phyloP scores from a whole-genome alignment of 768 basidiomycete species.

The Pulveroboletus sp. region DNA sequence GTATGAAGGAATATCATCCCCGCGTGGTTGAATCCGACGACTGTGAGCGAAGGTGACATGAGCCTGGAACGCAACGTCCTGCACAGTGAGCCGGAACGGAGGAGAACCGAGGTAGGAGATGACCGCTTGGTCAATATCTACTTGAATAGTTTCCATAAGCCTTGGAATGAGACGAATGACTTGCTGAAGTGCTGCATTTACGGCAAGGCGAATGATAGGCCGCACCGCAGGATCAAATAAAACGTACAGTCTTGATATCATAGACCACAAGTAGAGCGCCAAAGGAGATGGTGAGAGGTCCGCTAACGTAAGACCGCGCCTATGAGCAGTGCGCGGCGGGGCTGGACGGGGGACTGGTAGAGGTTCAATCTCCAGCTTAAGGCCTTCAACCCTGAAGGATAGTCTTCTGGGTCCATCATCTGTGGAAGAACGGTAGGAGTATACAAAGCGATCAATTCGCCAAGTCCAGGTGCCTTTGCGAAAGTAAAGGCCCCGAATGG shows the following conservation, averaged over 20 bases:
- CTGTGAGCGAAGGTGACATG: slow-evolving; percentile 53
- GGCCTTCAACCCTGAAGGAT: slow-evolving; percentile 59
- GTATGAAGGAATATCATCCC: slow-evolving; percentile 12
- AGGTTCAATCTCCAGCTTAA: slow-evolving; percentile 47
- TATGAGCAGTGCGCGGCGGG: slow-evolving; percentile 24
- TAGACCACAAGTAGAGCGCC: slow-evolving; percentile 32
- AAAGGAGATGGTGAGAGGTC: slow-evolving; percentile 35
- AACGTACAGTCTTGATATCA: slow-evolving; percentile 36
- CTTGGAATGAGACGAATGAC: slow-evolving; percentile 64
- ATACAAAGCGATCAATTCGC: slow-evolving; percentile 64
- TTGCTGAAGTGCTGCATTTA: slow-evolving; percentile 52
- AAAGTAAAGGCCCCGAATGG: slow-evolving; percentile 73
- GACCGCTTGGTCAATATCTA: slow-evolving; percentile 57
- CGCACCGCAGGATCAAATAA: slow-evolving; percentile 57
- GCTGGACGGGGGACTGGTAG: slow-evolving; percentile 15
- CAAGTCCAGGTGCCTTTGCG: slow-evolving; percentile 50
- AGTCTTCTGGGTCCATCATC: slow-evolving; percentile 49
- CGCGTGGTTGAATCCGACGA: slow-evolving; percentile 28
- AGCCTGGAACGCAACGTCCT: slow-evolving; percentile 50
- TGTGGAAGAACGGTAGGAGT: slow-evolving; percentile 50
- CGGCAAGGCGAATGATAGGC: slow-evolving; percentile 53
- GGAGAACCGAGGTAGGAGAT: slow-evolving; percentile 50
- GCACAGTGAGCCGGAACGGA: slow-evolving; percentile 48
- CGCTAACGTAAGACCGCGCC: slow-evolving; percentile 43
- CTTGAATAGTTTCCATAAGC: slow-evolving; percentile 61